A percentile compares a stretch with the other conserved stretches of the same genome.
These are phyloP conservation scores for Diplodia sapinea DNA, from an alignment of 2,329 filamentous ascomycete genomes.

Conservation along the genomic window DNA sequence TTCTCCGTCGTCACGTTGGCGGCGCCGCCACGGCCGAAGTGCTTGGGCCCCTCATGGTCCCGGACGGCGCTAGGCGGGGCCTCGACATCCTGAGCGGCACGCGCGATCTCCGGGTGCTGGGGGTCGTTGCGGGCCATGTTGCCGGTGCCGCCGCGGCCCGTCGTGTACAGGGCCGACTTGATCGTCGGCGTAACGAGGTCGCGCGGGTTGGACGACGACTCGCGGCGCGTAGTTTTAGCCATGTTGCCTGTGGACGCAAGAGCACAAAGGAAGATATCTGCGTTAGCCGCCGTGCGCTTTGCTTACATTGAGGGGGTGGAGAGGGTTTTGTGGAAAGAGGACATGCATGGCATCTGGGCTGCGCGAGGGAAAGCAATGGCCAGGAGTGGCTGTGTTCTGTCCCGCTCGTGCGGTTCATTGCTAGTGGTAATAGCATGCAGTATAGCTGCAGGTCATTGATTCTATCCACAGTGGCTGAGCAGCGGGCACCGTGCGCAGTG, in stretches of 20 bases:
- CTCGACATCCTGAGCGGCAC: conserved; percentile 82
- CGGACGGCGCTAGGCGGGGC: conserved; percentile 49
- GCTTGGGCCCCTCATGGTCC: conserved; percentile 64
- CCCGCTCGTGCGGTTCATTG: too few species aligned
- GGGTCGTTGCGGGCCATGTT: conserved; percentile 86
- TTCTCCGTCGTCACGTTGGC: conserved; percentile 66
- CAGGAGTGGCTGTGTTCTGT: not conserved
- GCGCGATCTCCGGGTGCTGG: conserved; percentile 68
- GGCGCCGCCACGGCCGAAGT: conserved; percentile 76
- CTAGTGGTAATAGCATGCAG: not conserved
- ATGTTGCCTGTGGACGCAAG: conserved; percentile 53
- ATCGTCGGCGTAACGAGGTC: conserved; percentile 83
- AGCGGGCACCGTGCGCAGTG: not conserved
- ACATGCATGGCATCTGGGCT: not conserved
- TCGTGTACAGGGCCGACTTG: conserved; percentile 84
- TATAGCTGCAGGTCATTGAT: not conserved
- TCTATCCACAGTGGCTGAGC: conserved; percentile 8
- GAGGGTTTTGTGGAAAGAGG: too few species aligned
- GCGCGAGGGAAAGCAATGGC: not conserved
- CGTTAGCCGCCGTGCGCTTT: not conserved
- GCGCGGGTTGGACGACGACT: conserved; percentile 38
- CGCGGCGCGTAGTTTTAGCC: conserved; percentile 45
- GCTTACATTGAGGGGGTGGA: not conserved
- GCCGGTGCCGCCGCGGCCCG: conserved; percentile 83
- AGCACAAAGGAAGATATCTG: not conserved